Evolutionary conservation across 2,329 filamentous ascomycete species (phyloP).

Genomic region (Herpotrichia juniperi): DNA sequence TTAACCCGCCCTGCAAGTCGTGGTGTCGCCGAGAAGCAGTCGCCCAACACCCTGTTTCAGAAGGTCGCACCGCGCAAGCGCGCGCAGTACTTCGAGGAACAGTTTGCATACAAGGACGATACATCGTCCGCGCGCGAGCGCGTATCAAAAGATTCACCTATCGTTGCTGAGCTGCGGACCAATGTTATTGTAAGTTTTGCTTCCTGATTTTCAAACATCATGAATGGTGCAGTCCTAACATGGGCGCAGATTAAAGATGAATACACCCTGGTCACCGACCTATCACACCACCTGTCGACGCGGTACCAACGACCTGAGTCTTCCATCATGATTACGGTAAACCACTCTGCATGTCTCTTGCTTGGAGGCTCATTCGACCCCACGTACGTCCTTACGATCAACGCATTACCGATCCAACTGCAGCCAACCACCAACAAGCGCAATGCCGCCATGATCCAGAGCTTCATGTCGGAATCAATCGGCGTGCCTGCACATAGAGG

Average conservation of each 20-base stretch:
- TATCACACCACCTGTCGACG: conserved; percentile 74
- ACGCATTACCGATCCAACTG: conserved; percentile 70
- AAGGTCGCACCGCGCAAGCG: conserved; percentile 37
- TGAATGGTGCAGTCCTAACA: no score
- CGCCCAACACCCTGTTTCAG: conserved; percentile 1
- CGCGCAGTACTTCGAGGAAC: conserved; percentile 45
- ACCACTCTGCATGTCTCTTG: conserved; percentile 75
- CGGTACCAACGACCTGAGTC: conserved; percentile 77
- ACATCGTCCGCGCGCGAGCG: conserved; percentile 48
- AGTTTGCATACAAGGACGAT: conserved; percentile 45
- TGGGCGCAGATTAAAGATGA: conserved; percentile 72
- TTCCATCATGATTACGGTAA: conserved; percentile 76
- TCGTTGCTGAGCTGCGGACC: conserved; percentile 55
- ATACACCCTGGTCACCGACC: conserved; percentile 73
- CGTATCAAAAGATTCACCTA: conserved; percentile 52
- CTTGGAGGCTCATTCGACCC: conserved; percentile 78
- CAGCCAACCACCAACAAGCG: conserved; percentile 79
- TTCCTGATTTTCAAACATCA: conserved; percentile 13
- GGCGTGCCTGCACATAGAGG: conserved; percentile 71
- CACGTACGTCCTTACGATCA: conserved; percentile 78
- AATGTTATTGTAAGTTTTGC: conserved; percentile 60
- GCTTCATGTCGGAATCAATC: conserved; percentile 74
- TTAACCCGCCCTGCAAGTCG: conserved; percentile 17
- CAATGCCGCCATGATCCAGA: conserved; percentile 78
- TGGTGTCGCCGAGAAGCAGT: conserved; percentile 25